Percentiles rank a stretch among this genome's conserved stretches.
These are phyloP conservation scores for Leucocoprinus birnbaumii DNA, from an alignment of 768 basidiomycete genomes.

Conservation along the genomic window DNA sequence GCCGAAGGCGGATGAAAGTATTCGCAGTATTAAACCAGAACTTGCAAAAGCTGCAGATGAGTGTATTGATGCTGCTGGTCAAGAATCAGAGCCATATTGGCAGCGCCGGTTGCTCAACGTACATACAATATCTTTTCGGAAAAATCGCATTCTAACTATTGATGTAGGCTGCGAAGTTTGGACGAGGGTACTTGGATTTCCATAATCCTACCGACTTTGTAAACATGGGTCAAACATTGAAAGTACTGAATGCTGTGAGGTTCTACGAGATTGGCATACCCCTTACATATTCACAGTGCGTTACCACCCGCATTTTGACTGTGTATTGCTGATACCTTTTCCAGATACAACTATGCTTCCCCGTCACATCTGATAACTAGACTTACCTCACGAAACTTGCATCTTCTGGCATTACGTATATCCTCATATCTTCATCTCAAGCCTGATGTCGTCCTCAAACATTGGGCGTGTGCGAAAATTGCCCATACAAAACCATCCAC, in stretches of 20 bases:
- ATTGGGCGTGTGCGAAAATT: constrained; percentile 97
- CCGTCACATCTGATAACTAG: constrained; percentile 80
- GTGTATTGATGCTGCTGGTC: constrained; percentile 90
- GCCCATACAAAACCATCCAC: constrained; percentile 61
- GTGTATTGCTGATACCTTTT: constrained; percentile 4
- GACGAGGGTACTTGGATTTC: constrained; percentile 88
- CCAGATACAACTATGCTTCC: constrained; percentile 78
- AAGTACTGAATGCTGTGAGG: constrained; percentile 91
- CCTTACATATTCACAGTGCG: constrained; percentile 87
- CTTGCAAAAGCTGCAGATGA: constrained; percentile 85
- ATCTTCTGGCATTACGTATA: constrained; percentile 89
- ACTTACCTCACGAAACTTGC: constrained; percentile 82
- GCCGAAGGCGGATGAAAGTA: constrained; percentile 91
- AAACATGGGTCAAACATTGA: constrained; percentile 86
- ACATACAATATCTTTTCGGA: constrained; percentile 18
- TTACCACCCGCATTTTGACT: constrained; percentile 10
- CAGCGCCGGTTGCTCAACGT: constrained; percentile 85
- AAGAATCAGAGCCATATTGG: constrained; percentile 90
- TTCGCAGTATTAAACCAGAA: constrained; percentile 84
- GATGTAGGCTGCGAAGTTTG: constrained; percentile 90
- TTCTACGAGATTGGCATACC: constrained; percentile 93
- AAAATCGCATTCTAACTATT: background rate
- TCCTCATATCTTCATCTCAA: constrained; percentile 81
- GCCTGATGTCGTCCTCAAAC: constrained; percentile 84
- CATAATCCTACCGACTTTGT: constrained; percentile 93